A percentile compares a stretch with the other conserved stretches of the same genome.
Evolutionary conservation across 2,329 filamentous ascomycete genomes (phyloP).

Genomic region (Xylariaceae sp.): DNA sequence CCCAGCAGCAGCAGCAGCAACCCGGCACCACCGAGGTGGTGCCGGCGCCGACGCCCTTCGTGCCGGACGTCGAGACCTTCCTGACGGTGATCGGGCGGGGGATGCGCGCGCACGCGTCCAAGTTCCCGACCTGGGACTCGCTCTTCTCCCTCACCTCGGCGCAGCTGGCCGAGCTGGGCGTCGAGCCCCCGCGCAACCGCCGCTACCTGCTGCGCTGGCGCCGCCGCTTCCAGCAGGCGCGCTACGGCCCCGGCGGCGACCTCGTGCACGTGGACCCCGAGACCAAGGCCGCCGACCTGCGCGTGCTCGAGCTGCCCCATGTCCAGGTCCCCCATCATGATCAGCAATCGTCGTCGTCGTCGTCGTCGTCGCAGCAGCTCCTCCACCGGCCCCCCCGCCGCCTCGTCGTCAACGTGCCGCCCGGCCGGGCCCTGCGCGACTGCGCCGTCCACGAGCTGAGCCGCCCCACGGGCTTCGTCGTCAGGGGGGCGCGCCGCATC

Average conservation of each 20-base stretch:
- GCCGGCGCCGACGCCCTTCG: slow-evolving; percentile 72
- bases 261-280: slow-evolving; percentile 58
- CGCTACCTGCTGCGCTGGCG: slow-evolving; percentile 84
- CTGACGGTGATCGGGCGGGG: slow-evolving; percentile 85
- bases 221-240: slow-evolving; percentile 71
- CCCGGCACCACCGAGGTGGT: too few relatives aligned
- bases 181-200: slow-evolving; percentile 77
- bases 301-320: slow-evolving; percentile 26
- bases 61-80: slow-evolving; percentile 79
- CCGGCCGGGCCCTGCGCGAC: slow-evolving; percentile 32
- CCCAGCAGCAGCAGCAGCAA: too few relatives aligned
- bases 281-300: slow-evolving; percentile 26
- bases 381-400: slow-evolving; percentile 30
- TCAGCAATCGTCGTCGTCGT: slow-evolving; percentile 25
- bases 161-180: slow-evolving; percentile 73
- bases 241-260: slow-evolving; percentile 77
- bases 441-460: slow-evolving; percentile 33
- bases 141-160: slow-evolving; percentile 74
- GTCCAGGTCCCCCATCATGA: slow-evolving; percentile 27
- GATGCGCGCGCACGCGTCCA: slow-evolving; percentile 71
- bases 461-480: slow-evolving; percentile 56
- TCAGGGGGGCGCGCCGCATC: slow-evolving; percentile 62
- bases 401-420: slow-evolving; percentile 48
- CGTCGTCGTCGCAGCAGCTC: slow-evolving; percentile 26
- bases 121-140: slow-evolving; percentile 84